Base-by-base conservation (phyloP, 495 filamentous ascomycete genomes). In the Chaetomidium leptoderma region DNA sequence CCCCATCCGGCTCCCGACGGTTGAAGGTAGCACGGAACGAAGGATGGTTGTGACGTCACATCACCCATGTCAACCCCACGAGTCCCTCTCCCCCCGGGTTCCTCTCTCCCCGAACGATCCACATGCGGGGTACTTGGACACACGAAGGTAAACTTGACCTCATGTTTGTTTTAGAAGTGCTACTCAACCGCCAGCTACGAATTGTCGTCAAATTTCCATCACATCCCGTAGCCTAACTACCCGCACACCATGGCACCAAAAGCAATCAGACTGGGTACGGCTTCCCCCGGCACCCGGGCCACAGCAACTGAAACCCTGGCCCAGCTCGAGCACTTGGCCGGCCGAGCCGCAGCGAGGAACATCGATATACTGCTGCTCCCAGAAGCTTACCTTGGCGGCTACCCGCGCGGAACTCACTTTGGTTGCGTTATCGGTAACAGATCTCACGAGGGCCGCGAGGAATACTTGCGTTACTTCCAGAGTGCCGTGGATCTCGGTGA, bases 351-450 rank as follows among this genome's bases (percentile, higher is more conserved):
- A 0, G 52, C 54, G 1, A 66, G 74, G n/a, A 78, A 80, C 29
- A 80, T 88, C 26, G 80, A 92, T 65, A 79, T 97, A 49, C 73
- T 97, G 17, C 83, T 97, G 40, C 93, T 96, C 63, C 92, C 92
- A 0, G 92, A 97, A 75, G 92, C 92, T 26, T 97, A 90, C 68
- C 79, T 97, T 0, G 92, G 92, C 19, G 92, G 92, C 9, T 97
- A 97, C 65, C 92, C 92, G 14, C 86, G 92, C 23, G 87, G 87
- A n/a, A 85, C 83, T 56, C 74, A 75, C 45, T 96, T 96, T 62
- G 91, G 90, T 13, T 80, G 82, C 29, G 76, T 81, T 0, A 80
- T 96, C 10, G 92, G 92, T 0, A 74, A 76, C 3, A 84, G 92
- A 6, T 76, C 78, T 1, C 72, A 78, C 13, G 77, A 75, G 19